Evolutionary conservation across 208 protist genomes (phyloP).

Genomic region (Crithidia sp.): DNA sequence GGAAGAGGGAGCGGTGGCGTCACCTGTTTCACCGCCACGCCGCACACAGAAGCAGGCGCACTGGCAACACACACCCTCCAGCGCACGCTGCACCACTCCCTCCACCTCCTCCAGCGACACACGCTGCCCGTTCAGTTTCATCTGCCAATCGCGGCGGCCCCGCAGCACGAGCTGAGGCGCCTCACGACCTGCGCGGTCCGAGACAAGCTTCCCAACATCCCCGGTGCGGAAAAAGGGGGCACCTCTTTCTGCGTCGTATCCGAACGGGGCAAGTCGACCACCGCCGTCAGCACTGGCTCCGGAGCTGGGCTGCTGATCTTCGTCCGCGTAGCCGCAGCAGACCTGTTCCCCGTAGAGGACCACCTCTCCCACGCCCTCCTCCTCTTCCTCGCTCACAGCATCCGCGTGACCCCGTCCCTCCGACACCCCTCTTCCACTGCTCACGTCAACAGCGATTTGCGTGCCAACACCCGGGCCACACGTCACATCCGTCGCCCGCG

Average conservation of each 20-base stretch:
- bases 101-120: slow-evolving; percentile 68
- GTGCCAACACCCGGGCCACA: slow-evolving; percentile 43
- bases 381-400: neutral
- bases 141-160: slow-evolving; percentile 56
- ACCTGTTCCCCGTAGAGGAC: slow-evolving; percentile 57
- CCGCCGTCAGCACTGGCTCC: neutral
- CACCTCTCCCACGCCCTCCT: slow-evolving; percentile 37
- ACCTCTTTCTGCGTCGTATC: slow-evolving; percentile 3
- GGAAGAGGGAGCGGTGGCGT: neutral
- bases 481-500: slow-evolving; percentile 23
- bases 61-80: slow-evolving; percentile 19
- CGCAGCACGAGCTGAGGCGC: slow-evolving; percentile 21
- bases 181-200: neutral
- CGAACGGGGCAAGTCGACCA: slow-evolving; percentile 9
- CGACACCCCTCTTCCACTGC: neutral
- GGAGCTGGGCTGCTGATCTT: neutral
- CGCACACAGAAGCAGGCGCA: slow-evolving; percentile 43
- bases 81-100: slow-evolving; percentile 23
- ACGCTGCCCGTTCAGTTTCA: slow-evolving; percentile 69
- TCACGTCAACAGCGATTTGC: slow-evolving; percentile 25
- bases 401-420: neutral
- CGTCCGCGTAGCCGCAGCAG: slow-evolving; percentile 51
- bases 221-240: slow-evolving; percentile 54
- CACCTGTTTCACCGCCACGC: neutral
- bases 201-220: slow-evolving; percentile 34